A percentile compares a stretch with the other conserved stretches of the same genome.
Evolutionary conservation across 305 asterid genomes (phyloP).

Genomic region (Fraxinus ornus): DNA sequence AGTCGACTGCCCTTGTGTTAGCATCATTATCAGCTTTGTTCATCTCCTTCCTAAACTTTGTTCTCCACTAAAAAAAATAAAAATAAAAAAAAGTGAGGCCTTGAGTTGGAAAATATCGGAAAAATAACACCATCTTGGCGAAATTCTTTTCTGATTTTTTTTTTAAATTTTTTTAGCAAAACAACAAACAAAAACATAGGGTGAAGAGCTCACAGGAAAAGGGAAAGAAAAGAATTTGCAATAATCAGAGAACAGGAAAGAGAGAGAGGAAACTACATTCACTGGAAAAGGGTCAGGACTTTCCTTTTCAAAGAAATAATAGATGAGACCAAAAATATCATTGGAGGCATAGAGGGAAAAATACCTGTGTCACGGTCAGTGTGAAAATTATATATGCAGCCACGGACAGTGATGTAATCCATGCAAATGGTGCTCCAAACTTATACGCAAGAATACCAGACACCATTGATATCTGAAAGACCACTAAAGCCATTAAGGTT

Average conservation of each 20-base stretch:
- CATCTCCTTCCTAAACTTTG: conserved; percentile 94
- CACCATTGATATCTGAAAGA: conserved; percentile 90
- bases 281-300: conserved; percentile 1
- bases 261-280: not conserved
- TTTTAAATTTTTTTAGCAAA: not conserved
- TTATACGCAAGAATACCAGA: conserved; percentile 96
- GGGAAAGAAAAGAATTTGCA: not conserved
- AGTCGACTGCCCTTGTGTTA: conserved; percentile 82
- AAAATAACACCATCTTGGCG: conserved; percentile 16
- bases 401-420: conserved; percentile 90
- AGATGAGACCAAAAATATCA: not conserved
- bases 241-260: not conserved
- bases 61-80: conserved; percentile 72
- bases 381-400: conserved; percentile 83
- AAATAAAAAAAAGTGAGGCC: conserved; percentile 18
- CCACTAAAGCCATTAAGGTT: conserved; percentile 33
- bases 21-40: conserved; percentile 99
- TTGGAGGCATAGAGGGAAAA: not conserved
- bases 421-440: conserved; percentile 96
- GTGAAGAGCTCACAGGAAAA: not conserved
- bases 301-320: not conserved
- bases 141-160: no score
- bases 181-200: not conserved
- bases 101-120: conserved; percentile 17
- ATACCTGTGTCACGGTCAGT: conserved; percentile 82